Evolutionary conservation across 2,329 filamentous ascomycete species (phyloP).

Genomic region (Arthrobotrys iridis): DNA sequence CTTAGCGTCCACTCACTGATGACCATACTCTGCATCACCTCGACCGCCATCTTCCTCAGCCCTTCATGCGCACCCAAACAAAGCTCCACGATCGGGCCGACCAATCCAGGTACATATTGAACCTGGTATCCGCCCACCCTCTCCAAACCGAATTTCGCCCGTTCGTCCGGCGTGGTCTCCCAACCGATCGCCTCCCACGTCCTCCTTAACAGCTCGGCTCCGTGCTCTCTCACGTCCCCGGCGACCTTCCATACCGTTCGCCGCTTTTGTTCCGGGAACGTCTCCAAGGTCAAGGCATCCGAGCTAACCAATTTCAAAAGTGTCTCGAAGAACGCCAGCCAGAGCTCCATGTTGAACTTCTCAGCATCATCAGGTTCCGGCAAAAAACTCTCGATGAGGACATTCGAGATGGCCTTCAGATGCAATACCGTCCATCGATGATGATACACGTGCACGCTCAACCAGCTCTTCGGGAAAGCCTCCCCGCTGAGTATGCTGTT

Average conservation of each 20-base stretch:
- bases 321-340: slow-evolving; percentile 92
- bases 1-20: slow-evolving; percentile 97
- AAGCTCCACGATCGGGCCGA: slow-evolving; percentile 89
- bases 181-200: slow-evolving; percentile 97
- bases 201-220: slow-evolving; percentile 81
- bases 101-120: slow-evolving; percentile 92
- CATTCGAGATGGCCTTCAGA: slow-evolving; percentile 80
- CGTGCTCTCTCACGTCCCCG: slow-evolving; percentile 90
- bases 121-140: slow-evolving; percentile 97
- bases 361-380: slow-evolving; percentile 92
- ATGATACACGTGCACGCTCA: slow-evolving; percentile 92
- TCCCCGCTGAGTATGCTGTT: slow-evolving; percentile 89
- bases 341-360: slow-evolving; percentile 88
- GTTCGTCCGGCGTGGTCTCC: slow-evolving; percentile 86
- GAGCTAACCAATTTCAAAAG: slow-evolving; percentile 89
- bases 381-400: slow-evolving; percentile 83
- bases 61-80: slow-evolving; percentile 96
- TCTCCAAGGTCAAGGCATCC: slow-evolving; percentile 87
- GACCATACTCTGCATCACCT: slow-evolving; percentile 97
- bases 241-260: slow-evolving; percentile 98
- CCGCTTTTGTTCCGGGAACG: slow-evolving; percentile 95
- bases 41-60: slow-evolving; percentile 85
- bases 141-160: slow-evolving; percentile 76
- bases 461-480: slow-evolving; percentile 87
- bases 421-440: slow-evolving; percentile 89